A percentile compares a stretch with the other conserved stretches of the same genome.
Conservation (phyloP, 2,329 filamentous ascomycete species). For the Microascus cirrosus region DNA sequence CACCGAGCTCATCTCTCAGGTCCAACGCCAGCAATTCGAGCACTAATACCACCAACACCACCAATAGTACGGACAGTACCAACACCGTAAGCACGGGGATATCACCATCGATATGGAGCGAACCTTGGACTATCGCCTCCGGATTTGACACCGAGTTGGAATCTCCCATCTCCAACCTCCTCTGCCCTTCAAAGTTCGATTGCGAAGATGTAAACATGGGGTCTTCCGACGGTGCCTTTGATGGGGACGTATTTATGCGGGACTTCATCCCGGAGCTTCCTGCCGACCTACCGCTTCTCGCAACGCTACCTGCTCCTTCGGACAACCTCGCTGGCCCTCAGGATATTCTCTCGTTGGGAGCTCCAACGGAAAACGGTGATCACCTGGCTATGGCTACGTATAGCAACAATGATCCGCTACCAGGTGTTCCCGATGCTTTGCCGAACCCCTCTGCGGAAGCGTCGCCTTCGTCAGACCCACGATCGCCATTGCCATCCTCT, state of each 20-base stretch:
- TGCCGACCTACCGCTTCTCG: not conserved
- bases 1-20: conserved; percentile 35
- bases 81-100: conserved; percentile 15
- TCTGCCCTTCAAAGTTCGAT: conserved; percentile 15
- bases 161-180: conserved; percentile 30
- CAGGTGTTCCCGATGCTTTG: not conserved
- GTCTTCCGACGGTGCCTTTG: conserved; percentile 5
- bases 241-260: conserved; percentile 1
- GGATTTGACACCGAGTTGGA: conserved; percentile 30
- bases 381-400: not conserved
- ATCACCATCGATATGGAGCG: conserved; percentile 14
- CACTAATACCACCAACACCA: conserved; percentile 25
- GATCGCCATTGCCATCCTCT: not conserved
- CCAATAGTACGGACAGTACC: conserved; percentile 30
- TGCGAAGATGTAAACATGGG: conserved; percentile 2
- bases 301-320: not conserved
- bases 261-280: conserved; percentile 1
- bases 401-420: not conserved
- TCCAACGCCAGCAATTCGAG: conserved; percentile 29
- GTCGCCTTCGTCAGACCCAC: not conserved
- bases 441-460: not conserved
- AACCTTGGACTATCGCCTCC: conserved; percentile 26
- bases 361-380: not conserved
- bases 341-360: not conserved
- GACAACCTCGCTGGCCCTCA: not conserved